Base-by-base conservation (phyloP, 805 yeast species). In the Saccharomyces mikatae region DNA sequence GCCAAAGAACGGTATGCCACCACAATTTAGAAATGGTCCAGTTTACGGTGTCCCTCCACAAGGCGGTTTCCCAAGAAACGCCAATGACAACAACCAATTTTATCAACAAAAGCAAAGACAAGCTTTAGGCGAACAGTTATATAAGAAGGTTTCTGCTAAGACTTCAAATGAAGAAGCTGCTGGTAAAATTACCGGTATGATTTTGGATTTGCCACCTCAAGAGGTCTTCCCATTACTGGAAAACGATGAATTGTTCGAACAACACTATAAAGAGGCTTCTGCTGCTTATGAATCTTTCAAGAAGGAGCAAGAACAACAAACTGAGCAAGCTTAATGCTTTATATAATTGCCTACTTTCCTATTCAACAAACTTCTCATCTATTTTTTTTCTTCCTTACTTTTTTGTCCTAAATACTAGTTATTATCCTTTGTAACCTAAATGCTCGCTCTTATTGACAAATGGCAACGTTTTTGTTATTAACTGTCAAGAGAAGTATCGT, bases 181-280 rank as follows among this genome's bases (percentile, higher is more conserved):
- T 63, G 96, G 97, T 78, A 92, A 91, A 80, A 89, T 94, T 73
- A 94, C 99, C 62, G 97, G 98, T 79, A 94, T 94, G 98, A 83
- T 94, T 79, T 82, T 94, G 71, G 97, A 91, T 72, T 84, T 92
- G 83, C 95, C 90, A 71, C 88, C 87, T 76, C 83, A 83, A 68
- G 97, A 92, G 77, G 87, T 94, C 66, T 76, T 91, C 69, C 86
- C 87, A 58, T 80, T 92, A 73, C 82, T 89, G 73, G 95, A 89
- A 70, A 94, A 91, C 72, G 96, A 89, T 61, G 90, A 83, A 66
- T 81, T 86, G 64, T 88, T 94, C 79, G 84, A 85, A 78, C 83
- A 84, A 73, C 96, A 90, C 74, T 89, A 92, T 71, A 86, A 86
- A 67, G 98, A 92, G 75, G 99, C 99, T 63, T 82, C 86, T 66